Percentiles rank a stretch among this genome's conserved stretches.
Conservation (phyloP, 208 protist genomes). For the Acanthamoeba divionensis region DNA sequence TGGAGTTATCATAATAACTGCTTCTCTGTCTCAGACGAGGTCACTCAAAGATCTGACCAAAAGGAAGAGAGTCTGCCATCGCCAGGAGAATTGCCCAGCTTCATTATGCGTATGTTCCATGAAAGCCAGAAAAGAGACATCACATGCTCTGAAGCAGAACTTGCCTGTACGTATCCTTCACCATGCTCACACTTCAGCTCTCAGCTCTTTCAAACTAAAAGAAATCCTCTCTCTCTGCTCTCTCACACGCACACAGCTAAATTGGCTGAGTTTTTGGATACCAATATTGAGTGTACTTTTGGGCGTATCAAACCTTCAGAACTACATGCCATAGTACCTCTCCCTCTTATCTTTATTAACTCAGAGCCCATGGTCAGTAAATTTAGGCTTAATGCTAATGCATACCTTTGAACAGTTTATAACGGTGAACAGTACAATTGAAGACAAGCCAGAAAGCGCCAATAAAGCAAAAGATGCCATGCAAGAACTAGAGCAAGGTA, state of each 20-base stretch:
- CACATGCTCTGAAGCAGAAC: not conserved
- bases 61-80: not conserved
- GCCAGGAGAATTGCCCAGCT: not conserved
- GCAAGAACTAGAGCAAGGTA: not conserved
- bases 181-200: not conserved
- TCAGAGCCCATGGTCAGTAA: too few relatives aligned
- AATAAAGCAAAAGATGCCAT: slow-evolving; percentile 33
- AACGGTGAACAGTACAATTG: not conserved
- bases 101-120: not conserved
- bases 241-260: not conserved
- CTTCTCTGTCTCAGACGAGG: not conserved
- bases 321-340: not conserved
- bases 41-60: not conserved
- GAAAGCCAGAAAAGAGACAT: slow-evolving; percentile 15
- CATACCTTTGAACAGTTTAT: too few relatives aligned
- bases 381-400: too few relatives aligned
- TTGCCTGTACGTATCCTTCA: not conserved
- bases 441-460: not conserved
- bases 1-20: not conserved
- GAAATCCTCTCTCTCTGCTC: not conserved
- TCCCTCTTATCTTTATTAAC: not conserved
- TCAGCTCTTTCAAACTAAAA: not conserved
- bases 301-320: slow-evolving; percentile 13
- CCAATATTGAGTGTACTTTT: not conserved
- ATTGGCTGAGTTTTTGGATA: slow-evolving; percentile 44